Conservation (phyloP, 495 filamentous ascomycete species). For the Aspergillus conjunctus region DNA sequence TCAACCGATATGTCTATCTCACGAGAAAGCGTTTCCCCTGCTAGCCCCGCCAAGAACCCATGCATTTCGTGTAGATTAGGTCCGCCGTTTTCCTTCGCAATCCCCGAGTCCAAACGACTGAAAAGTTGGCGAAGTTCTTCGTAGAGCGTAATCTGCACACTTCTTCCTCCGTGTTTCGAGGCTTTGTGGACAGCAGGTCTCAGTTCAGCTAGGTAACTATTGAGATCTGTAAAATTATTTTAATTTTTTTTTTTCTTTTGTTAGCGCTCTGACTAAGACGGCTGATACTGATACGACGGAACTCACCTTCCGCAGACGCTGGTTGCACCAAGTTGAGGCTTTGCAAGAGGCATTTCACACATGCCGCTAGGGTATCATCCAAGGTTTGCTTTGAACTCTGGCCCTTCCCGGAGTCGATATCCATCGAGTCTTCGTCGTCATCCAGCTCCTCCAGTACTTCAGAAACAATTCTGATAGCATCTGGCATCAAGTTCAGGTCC, state of each 20-base stretch:
- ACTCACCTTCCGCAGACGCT: slow-evolving; percentile 37
- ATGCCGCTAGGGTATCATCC: slow-evolving; percentile 49
- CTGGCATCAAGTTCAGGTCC: slow-evolving; percentile 67
- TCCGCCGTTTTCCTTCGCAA: slow-evolving; percentile 16
- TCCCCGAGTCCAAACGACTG: slow-evolving; percentile 37
- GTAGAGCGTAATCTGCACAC: slow-evolving; percentile 47
- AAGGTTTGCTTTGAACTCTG: slow-evolving; percentile 34
- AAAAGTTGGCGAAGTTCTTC: slow-evolving; percentile 46
- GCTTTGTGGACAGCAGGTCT: slow-evolving; percentile 37
- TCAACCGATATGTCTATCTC: slow-evolving; percentile 46
- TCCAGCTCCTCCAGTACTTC: slow-evolving; percentile 59
- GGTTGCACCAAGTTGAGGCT: slow-evolving; percentile 42
- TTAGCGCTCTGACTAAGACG: slow-evolving; percentile 20
- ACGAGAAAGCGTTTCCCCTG: slow-evolving; percentile 31
- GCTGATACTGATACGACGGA: neutral
- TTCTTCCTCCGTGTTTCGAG: slow-evolving; percentile 40
- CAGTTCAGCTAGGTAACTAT: slow-evolving; percentile 36
- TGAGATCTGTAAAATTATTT: slow-evolving; percentile 29
- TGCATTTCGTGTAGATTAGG: slow-evolving; percentile 30
- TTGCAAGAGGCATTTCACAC: slow-evolving; percentile 49
- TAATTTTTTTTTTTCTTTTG: slow-evolving; percentile 20
- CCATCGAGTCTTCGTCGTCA: slow-evolving; percentile 67
- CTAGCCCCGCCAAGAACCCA: slow-evolving; percentile 34
- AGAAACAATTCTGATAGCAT: slow-evolving; percentile 64
- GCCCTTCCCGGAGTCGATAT: slow-evolving; percentile 56